These are phyloP conservation scores for Liquidambar formosana DNA, from an alignment of 164 flowering plant genomes.

Conservation along the genomic window DNA sequence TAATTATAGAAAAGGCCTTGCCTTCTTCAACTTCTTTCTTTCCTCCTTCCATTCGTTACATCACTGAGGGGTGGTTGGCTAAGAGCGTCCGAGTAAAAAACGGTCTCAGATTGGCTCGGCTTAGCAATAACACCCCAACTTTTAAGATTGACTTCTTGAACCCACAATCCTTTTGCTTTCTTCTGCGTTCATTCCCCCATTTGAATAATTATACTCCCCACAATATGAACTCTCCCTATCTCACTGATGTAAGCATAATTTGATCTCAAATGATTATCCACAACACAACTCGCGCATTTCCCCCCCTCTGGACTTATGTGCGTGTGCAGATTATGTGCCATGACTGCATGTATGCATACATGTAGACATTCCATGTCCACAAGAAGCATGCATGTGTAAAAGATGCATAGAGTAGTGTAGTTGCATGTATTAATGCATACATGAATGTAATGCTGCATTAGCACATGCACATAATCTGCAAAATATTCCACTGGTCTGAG, in stretches of 20 bases:
- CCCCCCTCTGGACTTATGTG: background rate
- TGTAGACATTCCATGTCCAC: background rate
- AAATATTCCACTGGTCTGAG: slow-evolving; percentile 12
- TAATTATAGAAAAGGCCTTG: slow-evolving; percentile 3
- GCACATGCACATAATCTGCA: slow-evolving; percentile 20
- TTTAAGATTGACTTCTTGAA: slow-evolving; percentile 19
- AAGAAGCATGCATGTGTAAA: background rate
- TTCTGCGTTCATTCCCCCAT: slow-evolving; percentile 15
- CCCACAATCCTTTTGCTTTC: slow-evolving; percentile 7
- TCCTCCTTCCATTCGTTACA: background rate
- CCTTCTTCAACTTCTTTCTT: slow-evolving; percentile 4
- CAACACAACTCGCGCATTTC: background rate
- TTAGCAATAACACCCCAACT: slow-evolving; percentile 3
- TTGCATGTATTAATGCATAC: background rate
- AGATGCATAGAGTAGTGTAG: background rate
- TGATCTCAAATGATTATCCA: slow-evolving; percentile 31
- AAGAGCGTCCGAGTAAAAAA: slow-evolving; percentile 6
- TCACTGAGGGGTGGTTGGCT: slow-evolving; percentile 15
- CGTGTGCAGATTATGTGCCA: background rate
- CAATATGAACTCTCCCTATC: slow-evolving; percentile 6
- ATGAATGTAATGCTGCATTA: background rate
- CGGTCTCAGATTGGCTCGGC: slow-evolving; percentile 4
- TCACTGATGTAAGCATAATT: slow-evolving; percentile 23
- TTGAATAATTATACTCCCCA: slow-evolving; percentile 30
- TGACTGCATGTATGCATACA: slow-evolving; percentile 10